A percentile compares a stretch with the other conserved stretches of the same genome.
Evolutionary conservation across 441 rosid genomes (phyloP).

Genomic region (Macaranga tanarius): DNA sequence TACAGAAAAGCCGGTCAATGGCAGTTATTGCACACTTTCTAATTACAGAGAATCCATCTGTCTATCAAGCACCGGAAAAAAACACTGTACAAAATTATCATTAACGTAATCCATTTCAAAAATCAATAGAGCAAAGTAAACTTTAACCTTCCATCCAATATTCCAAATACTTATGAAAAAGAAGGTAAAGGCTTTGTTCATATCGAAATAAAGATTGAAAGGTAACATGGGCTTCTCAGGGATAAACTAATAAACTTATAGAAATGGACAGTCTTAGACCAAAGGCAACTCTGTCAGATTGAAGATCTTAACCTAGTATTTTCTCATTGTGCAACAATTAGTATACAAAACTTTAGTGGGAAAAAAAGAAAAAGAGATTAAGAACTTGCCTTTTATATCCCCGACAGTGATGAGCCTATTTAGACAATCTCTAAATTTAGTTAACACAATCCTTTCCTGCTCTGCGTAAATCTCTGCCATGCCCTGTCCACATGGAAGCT

Average conservation of each 20-base stretch:
- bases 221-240: background rate
- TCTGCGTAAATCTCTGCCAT: conserved; percentile 66
- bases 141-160: background rate
- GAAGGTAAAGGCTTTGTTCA: background rate
- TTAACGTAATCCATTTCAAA: background rate
- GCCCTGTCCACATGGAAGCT: conserved; percentile 56
- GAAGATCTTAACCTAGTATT: conserved; percentile 10
- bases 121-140: conserved; percentile 6
- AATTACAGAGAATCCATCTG: background rate
- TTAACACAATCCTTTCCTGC: conserved; percentile 79
- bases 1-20: background rate
- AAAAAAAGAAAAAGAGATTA: conserved; percentile 6
- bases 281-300: conserved; percentile 7
- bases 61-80: background rate
- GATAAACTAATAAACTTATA: background rate
- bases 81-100: background rate
- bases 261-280: background rate
- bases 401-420: conserved; percentile 82
- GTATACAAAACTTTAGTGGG: conserved; percentile 3
- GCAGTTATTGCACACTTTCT: background rate
- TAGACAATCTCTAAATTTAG: conserved; percentile 84
- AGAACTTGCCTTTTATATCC: conserved; percentile 72
- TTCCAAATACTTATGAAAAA: background rate
- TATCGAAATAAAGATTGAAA: background rate
- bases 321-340: conserved; percentile 3